phyloP scores from a whole-genome alignment of 208 protist species.

The Acanthamoeba lenticulata region DNA sequence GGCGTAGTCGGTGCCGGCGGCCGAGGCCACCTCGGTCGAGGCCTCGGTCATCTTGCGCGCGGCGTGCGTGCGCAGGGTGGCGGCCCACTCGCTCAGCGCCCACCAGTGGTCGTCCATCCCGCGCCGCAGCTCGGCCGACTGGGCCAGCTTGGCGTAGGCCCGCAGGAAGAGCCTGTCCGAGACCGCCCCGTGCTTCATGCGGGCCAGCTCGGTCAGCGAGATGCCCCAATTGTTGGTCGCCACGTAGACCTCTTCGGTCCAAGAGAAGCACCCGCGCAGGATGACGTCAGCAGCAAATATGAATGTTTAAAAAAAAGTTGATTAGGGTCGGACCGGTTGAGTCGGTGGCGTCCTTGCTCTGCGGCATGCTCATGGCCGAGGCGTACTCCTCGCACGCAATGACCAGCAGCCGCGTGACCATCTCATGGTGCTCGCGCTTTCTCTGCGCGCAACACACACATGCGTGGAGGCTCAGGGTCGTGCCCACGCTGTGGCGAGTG shows the following conservation, averaged over 20 bases:
- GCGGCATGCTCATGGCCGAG: background rate
- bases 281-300: background rate
- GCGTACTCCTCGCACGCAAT: slow-evolving; percentile 65
- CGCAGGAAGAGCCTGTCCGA: slow-evolving; percentile 47
- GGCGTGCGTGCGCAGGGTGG: slow-evolving; percentile 47
- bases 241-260: background rate
- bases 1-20: slow-evolving; percentile 22
- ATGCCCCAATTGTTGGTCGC: slow-evolving; percentile 62
- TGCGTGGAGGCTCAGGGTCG: background rate
- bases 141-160: slow-evolving; percentile 52
- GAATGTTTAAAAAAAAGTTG: background rate
- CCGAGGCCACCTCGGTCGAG: background rate
- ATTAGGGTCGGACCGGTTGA: background rate
- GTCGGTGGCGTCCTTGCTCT: background rate
- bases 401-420: slow-evolving; percentile 3
- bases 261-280: background rate
- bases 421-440: background rate
- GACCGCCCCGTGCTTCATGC: background rate
- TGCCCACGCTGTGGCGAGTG: background rate
- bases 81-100: slow-evolving; percentile 65
- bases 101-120: slow-evolving; percentile 42
- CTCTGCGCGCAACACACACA: background rate
- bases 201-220: slow-evolving; percentile 21
- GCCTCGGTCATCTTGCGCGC: slow-evolving; percentile 30
- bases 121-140: background rate